Percentiles rank a stretch among this genome's conserved stretches.
phyloP scores from a whole-genome alignment of 2,329 filamentous ascomycete genomes.

The Colletotrichum lindemuthianum region DNA sequence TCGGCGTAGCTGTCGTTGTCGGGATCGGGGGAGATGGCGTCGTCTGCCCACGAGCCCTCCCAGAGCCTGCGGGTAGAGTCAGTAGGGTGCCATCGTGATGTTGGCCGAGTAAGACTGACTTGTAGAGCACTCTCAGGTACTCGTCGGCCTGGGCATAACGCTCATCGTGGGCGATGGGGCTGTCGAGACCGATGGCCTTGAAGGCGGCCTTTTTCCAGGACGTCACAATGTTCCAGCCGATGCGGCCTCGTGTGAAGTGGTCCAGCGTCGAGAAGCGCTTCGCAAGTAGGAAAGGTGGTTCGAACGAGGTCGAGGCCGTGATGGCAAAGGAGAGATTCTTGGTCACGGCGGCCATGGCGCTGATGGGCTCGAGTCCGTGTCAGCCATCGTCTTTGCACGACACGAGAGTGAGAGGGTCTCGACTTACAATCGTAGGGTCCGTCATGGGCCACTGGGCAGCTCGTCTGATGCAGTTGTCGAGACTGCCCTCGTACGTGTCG shows the following conservation, averaged over 20 bases:
- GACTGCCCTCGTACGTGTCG: constrained; percentile 68
- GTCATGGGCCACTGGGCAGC: constrained; percentile 74
- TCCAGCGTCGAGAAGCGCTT: constrained; percentile 71
- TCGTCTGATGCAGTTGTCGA: constrained; percentile 69
- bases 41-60: constrained; percentile 66
- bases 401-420: not conserved
- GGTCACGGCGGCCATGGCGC: constrained; percentile 73
- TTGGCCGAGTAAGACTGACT: constrained; percentile 48
- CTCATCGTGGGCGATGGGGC: constrained; percentile 68
- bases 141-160: constrained; percentile 70
- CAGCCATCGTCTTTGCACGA: fast-evolving
- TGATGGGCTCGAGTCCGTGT: constrained; percentile 58
- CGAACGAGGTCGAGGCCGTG: constrained; percentile 70
- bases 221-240: constrained; percentile 76
- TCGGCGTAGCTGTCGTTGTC: constrained; percentile 66
- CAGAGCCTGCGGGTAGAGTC: constrained; percentile 51
- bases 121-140: constrained; percentile 70
- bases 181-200: constrained; percentile 69
- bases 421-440: constrained; percentile 68
- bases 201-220: constrained; percentile 67
- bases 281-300: constrained; percentile 69
- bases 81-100: not conserved
- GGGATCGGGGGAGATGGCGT: constrained; percentile 64
- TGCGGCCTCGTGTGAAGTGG: constrained; percentile 68
- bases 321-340: constrained; percentile 72